phyloP scores from a whole-genome alignment of 306 rosid species.

The Cucurbita maxima region DNA sequence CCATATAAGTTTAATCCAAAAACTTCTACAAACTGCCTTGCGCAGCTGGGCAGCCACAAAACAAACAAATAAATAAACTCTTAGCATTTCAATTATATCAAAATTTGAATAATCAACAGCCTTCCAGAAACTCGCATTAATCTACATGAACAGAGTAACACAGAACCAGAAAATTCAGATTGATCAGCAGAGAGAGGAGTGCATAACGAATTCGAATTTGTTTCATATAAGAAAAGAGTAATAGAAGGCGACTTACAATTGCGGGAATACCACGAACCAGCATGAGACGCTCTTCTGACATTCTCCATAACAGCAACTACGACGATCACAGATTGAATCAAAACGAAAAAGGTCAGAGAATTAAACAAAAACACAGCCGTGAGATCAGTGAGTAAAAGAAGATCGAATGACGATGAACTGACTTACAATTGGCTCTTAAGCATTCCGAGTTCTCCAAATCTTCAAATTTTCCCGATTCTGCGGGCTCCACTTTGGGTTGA shows the following conservation, averaged over 20 bases:
- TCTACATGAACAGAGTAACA: not conserved
- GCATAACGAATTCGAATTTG: too few relatives aligned
- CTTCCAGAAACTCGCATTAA: not conserved
- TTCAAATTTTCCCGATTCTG: not conserved
- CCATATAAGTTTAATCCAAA: not conserved
- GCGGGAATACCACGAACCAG: conserved; percentile 84
- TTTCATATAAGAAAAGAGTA: not conserved
- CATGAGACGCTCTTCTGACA: conserved; percentile 59
- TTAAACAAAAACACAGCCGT: not conserved
- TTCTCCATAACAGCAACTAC: conserved; percentile 29
- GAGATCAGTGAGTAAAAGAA: not conserved
- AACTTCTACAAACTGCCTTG: not conserved
- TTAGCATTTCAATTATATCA: not conserved
- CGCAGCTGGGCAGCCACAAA: not conserved
- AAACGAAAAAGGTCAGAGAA: not conserved
- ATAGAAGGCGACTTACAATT: conserved; percentile 43
- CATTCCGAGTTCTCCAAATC: not conserved
- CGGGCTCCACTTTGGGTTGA: not conserved
- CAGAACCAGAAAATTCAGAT: not conserved
- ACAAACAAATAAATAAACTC: not conserved
- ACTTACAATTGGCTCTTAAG: not conserved
- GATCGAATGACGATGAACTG: not conserved
- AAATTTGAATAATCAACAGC: not conserved
- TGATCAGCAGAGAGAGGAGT: not conserved
- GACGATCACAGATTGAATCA: not conserved